Conservation (phyloP, 768 basidiomycete species). For the Lactarius hengduanensis region DNA sequence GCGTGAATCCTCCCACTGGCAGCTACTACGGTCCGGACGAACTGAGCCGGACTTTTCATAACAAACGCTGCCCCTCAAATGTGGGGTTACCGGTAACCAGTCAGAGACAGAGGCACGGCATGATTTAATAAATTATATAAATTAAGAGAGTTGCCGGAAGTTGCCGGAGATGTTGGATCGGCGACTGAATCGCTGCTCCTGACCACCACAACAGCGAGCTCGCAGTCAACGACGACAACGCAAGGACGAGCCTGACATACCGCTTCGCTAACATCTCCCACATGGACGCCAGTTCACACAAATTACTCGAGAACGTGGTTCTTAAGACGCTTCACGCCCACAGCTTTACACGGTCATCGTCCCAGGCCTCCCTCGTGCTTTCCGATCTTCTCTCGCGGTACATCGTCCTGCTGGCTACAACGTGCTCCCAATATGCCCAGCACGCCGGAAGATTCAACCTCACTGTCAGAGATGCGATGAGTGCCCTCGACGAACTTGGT, state of each 20-base stretch:
- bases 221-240: conserved; percentile 26
- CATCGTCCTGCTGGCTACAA: conserved; percentile 58
- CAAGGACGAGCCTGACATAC: conserved; percentile 11
- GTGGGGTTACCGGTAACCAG: no score
- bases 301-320: conserved; percentile 64
- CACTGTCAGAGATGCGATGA: conserved; percentile 57
- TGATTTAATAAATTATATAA: not conserved
- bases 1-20: no score
- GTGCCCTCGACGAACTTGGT: conserved; percentile 74
- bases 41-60: no score
- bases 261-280: conserved; percentile 2
- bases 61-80: no score
- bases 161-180: conserved; percentile 26
- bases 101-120: no score
- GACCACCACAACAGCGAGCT: conserved; percentile 31
- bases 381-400: conserved; percentile 78
- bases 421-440: conserved; percentile 71
- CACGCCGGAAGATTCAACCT: conserved; percentile 67
- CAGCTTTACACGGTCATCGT: conserved; percentile 71
- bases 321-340: conserved; percentile 75
- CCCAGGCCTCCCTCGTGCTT: conserved; percentile 66
- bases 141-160: not conserved
- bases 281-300: conserved; percentile 57
- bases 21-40: no score
- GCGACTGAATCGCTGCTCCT: conserved; percentile 29